Conservation (phyloP, 169 alveolate species). For the Cryptosporidium ubiquitum region DNA sequence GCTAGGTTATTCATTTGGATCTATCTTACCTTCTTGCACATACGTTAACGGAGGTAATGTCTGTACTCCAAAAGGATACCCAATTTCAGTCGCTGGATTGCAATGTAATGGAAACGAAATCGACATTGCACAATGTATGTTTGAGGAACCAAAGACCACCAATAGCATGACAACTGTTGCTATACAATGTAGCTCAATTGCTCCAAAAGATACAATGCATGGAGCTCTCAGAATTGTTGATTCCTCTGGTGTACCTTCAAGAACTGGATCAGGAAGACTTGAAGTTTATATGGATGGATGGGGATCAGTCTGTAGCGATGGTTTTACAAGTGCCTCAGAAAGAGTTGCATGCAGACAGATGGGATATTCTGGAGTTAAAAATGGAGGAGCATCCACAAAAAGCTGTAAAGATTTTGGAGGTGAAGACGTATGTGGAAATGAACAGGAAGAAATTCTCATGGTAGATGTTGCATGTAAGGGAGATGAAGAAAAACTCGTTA, state of each 20-base stretch:
- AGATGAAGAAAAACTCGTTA: constrained; percentile 59
- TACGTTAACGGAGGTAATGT: constrained; percentile 72
- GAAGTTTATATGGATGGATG: constrained; percentile 72
- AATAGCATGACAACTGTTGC: constrained; percentile 55
- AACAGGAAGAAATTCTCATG: constrained; percentile 83
- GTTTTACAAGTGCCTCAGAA: constrained; percentile 55
- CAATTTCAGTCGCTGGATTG: constrained; percentile 67
- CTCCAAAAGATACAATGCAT: constrained; percentile 44
- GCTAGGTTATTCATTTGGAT: constrained; percentile 50
- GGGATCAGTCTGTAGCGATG: constrained; percentile 74
- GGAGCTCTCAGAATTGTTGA: constrained; percentile 73
- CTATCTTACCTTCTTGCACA: constrained; percentile 49
- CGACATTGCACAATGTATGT: constrained; percentile 63
- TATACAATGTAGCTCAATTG: constrained; percentile 54
- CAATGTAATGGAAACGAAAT: constrained; percentile 69
- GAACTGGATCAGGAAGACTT: constrained; percentile 69
- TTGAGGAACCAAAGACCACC: constrained; percentile 59
- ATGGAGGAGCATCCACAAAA: constrained; percentile 87
- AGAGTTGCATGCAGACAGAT: constrained; percentile 69
- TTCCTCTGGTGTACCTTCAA: constrained; percentile 59
- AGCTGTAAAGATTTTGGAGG: constrained; percentile 86
- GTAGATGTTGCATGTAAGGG: constrained; percentile 87
- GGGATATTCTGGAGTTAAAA: constrained; percentile 75
- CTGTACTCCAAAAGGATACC: constrained; percentile 68
- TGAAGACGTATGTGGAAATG: constrained; percentile 87